Evolutionary conservation across 371 early-diverging fungal species (phyloP).

Genomic region (Syncephalastrum racemosum): DNA sequence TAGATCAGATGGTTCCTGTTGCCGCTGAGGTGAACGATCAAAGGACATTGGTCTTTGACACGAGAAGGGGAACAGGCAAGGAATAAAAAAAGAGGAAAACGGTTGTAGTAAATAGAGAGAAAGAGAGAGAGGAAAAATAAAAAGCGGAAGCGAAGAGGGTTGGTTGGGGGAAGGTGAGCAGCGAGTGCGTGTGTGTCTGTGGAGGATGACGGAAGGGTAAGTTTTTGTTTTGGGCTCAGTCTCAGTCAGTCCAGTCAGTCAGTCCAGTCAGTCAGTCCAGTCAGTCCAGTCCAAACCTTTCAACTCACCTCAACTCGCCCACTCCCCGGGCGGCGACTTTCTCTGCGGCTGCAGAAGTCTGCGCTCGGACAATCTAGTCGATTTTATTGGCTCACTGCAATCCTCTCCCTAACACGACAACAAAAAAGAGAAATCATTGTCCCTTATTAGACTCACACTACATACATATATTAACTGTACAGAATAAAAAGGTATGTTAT

Average conservation of each 20-base stretch:
- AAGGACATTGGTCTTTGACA: constrained; percentile 25
- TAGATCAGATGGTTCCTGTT: constrained; percentile 24
- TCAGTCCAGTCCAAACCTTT: too few species aligned
- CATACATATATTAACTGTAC: too few species aligned
- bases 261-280: neutral
- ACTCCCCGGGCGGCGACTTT: too few species aligned
- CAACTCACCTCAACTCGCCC: too few species aligned
- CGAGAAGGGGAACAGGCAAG: constrained; percentile 12
- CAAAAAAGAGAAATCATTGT: too few species aligned
- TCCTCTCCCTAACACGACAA: too few species aligned
- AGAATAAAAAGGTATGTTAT: too few species aligned
- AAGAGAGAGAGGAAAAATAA: constrained; percentile 6
- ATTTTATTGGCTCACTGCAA: too few species aligned
- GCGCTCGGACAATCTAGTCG: too few species aligned
- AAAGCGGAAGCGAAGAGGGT: constrained; percentile 1
- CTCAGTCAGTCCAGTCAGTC: constrained; percentile 1
- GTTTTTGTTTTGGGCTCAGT: neutral
- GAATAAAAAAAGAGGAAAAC: neutral
- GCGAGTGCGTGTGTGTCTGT: neutral
- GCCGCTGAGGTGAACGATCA: constrained; percentile 31
- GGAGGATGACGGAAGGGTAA: constrained; percentile 2
- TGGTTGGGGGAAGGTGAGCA: neutral
- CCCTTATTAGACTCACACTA: too few species aligned
- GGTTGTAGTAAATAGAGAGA: neutral
- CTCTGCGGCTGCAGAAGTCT: too few species aligned